Evolutionary conservation across 192 early-diverging fungal genomes (phyloP), one percentile per base, ranked within the genome.

Genomic region (Backusella parvicylindrica): DNA sequence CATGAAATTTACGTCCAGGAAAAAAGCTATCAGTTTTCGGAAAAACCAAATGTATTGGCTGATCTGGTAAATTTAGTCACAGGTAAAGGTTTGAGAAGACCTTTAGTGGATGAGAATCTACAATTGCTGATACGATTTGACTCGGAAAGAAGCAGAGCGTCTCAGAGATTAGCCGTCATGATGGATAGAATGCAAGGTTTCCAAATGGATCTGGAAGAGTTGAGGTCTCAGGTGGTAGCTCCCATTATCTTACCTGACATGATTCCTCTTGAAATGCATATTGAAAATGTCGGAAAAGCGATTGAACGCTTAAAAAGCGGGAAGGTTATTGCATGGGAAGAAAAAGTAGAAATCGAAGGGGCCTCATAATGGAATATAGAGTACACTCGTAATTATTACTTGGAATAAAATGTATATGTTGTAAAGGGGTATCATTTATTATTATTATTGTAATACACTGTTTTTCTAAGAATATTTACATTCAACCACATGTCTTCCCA

Each of bases 131-230:
- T 66, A 16, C 41, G 76, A 21, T 77, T 85, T 64, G 85, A 84
- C 35, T 18, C 18, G 2, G 81, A 88, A 40, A 81, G 87, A 30
- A 79, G 79, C 11, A 71, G 69, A 4, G 83, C 85, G 0, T 79
- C 85, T 11, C 56, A 72, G 13, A 77, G 81, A 68, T 47, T 88
- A 12, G 73, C 84, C 32, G 36, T 80, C 3, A 81, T 82, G 43
- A 56, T 86, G 16, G 84, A 77, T 71, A 73, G 83, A 43, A 69
- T 88, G 77, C 83, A 84, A 2, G 78, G 83, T 1, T 85, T 86
- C 69, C 85, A 88, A 69, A 77, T 84, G 40, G 87, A 88, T 75
- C 75, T 88, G 31, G 84, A 85, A 35, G 77, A 85, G 36, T 67
- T 88, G 36, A 64, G 87, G 21, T 75, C 84, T 18, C 81, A 82